These are phyloP conservation scores for Hymenotorrendiella dingleyae DNA, from an alignment of 2,329 filamentous ascomycete species.

Conservation along the genomic window DNA sequence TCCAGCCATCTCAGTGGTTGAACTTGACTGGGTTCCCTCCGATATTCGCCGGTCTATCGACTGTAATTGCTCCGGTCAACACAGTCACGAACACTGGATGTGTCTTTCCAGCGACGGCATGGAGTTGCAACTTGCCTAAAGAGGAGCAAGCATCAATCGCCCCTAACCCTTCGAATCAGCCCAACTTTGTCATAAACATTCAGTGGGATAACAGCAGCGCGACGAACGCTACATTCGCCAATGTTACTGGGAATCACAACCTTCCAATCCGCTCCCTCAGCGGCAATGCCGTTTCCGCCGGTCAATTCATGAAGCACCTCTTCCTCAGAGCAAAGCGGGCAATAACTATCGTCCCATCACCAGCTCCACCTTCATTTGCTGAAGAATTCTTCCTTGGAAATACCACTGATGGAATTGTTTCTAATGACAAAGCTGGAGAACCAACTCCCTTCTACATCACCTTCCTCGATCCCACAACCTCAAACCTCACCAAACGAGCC, in stretches of 20 bases:
- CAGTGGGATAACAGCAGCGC: slow-evolving; percentile 58
- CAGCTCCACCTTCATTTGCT: slow-evolving; percentile 37
- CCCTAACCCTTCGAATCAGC: slow-evolving; percentile 61
- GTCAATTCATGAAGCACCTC: slow-evolving; percentile 27
- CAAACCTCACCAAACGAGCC: slow-evolving; percentile 23
- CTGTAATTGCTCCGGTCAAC: slow-evolving; percentile 68
- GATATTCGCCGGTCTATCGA: slow-evolving; percentile 77
- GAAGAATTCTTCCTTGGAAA: slow-evolving; percentile 81
- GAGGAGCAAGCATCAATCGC: slow-evolving; percentile 61
- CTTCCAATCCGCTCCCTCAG: slow-evolving; percentile 19
- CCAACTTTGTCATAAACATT: slow-evolving; percentile 77
- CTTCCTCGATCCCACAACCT: slow-evolving; percentile 48
- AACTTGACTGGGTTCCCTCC: slow-evolving; percentile 83
- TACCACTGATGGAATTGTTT: slow-evolving; percentile 69
- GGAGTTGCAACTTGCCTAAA: slow-evolving; percentile 82
- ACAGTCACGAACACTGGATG: slow-evolving; percentile 61
- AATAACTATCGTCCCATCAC: slow-evolving; percentile 38
- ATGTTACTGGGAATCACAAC: slow-evolving; percentile 25
- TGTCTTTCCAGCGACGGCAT: slow-evolving; percentile 65
- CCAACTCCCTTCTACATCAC: slow-evolving; percentile 85
- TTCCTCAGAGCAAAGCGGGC: slow-evolving; percentile 30
- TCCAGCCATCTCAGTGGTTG: slow-evolving; percentile 55
- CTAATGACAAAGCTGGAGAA: slow-evolving; percentile 70
- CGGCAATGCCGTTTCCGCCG: slow-evolving; percentile 30
- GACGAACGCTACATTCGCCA: slow-evolving; percentile 37